Base-by-base conservation (phyloP, 192 early-diverging fungal species). In the Coemansia sp. region DNA sequence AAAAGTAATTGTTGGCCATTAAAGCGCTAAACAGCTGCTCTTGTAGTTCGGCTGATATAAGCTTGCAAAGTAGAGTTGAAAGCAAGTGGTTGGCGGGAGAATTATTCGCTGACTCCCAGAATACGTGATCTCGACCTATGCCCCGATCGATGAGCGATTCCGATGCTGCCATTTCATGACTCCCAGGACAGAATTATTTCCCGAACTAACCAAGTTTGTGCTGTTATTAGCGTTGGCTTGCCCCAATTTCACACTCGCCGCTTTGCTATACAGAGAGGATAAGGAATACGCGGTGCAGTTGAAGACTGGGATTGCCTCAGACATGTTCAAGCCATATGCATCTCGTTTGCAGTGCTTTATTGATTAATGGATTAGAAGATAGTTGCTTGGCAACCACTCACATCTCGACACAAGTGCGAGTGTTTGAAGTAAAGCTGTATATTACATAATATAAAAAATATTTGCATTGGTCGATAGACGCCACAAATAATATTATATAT, bases 11-110 rank as follows among this genome's bases (percentile, higher is more conserved):
- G 23, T 92, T 94, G 0, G 93, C 93, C 2, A 92, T 78, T 62
- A 84, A 84, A 6, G 93, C 93, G 67, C 89, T 88, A 71, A 95
- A 94, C 0, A 92, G 85, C 67, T 91, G 91, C 65, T 94, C 90
- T 74, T 86, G 89, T 64, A 96, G 9, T 84, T 61, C 32, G 15
- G 15, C 34, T 0, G 58, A n/a, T 14, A 23, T 11, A 12, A 27
- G 27, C 27, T 27, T 27, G 27, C 27, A 27, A 27, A 27, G 27
- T 27, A 27, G 27, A 27, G 27, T 0, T 27, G 50, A 25, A 3
- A 51, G 25, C 50, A 51, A 14, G 0, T 10, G 4, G 4, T 51
- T 51, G 25, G 27, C 5, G 0, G 50, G 21, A 8, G 50, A 10
- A 51, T 51, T 51, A 23, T 51, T 23, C 19, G 27, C 25, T 51